phyloP scores from a whole-genome alignment of 371 early-diverging fungal genomes.

The Mucor plumbeus region DNA sequence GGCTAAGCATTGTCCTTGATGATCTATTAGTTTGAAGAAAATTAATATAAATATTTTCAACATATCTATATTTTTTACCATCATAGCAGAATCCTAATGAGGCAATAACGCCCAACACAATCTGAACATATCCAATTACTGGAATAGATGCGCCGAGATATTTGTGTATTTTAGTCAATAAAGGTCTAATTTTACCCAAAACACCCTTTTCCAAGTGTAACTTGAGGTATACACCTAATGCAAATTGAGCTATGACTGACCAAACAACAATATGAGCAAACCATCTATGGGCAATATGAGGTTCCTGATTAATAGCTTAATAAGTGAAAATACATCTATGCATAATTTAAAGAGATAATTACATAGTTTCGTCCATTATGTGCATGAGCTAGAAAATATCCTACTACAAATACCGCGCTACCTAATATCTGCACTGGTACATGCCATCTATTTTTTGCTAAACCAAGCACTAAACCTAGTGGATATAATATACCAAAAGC shows the following conservation, averaged over 20 bases:
- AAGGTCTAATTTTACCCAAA: conserved; percentile 58
- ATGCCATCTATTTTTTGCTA: conserved; percentile 64
- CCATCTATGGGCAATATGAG: conserved; percentile 67
- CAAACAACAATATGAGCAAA: conserved; percentile 66
- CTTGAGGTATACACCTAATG: conserved; percentile 62
- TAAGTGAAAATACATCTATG: not conserved
- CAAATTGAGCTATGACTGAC: conserved; percentile 54
- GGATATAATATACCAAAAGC: conserved; percentile 55
- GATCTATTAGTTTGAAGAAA: conserved; percentile 31
- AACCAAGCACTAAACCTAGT: conserved; percentile 65
- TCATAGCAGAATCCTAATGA: conserved; percentile 68
- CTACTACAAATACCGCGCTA: conserved; percentile 52
- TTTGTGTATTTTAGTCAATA: conserved; percentile 56
- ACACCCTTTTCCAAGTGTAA: conserved; percentile 62
- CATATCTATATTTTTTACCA: conserved; percentile 30
- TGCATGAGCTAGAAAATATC: conserved; percentile 65
- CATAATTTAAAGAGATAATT: conserved; percentile 3
- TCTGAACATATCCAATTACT: conserved; percentile 65
- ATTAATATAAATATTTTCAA: not conserved
- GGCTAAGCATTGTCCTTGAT: conserved; percentile 68
- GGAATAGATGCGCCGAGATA: conserved; percentile 56
- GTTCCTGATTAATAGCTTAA: conserved; percentile 35
- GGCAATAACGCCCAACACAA: conserved; percentile 70
- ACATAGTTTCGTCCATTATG: conserved; percentile 68
- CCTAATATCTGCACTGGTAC: conserved; percentile 67